Evolutionary conservation across 2,329 filamentous ascomycete genomes (phyloP).

Genomic region (Hypoxylon sp.): DNA sequence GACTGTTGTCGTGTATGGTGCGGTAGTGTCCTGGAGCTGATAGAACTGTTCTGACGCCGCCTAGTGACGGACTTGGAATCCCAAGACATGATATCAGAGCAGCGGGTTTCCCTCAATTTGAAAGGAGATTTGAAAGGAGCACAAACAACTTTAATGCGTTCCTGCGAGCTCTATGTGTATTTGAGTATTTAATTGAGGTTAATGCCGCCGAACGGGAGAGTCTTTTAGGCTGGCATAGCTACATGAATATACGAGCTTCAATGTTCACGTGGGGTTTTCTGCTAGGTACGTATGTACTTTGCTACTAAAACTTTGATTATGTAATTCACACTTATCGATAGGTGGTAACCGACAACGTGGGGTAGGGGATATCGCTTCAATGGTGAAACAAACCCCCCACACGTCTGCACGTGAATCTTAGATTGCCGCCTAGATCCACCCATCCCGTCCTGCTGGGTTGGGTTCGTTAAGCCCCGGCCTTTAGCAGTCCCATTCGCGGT

Average conservation of each 20-base stretch:
- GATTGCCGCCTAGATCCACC: slow-evolving; percentile 13
- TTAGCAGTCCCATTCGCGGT: background rate
- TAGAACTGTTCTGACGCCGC: slow-evolving; percentile 64
- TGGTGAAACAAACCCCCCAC: background rate
- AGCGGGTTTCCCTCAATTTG: background rate
- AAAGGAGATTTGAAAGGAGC: no score
- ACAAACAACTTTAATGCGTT: background rate
- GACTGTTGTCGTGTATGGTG: slow-evolving; percentile 60
- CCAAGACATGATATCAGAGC: slow-evolving; percentile 56
- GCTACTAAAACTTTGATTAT: no score
- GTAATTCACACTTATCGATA: background rate
- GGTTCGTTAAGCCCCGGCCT: background rate
- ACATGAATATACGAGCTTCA: background rate
- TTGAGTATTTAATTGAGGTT: background rate
- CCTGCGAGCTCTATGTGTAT: background rate
- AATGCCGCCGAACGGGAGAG: background rate
- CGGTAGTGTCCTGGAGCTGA: slow-evolving; percentile 56
- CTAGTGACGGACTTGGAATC: slow-evolving; percentile 58
- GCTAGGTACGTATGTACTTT: no score
- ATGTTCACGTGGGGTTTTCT: background rate
- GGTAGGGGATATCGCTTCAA: background rate
- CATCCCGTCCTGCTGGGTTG: slow-evolving; percentile 22
- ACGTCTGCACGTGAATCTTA: background rate
- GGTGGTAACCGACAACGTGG: no score
- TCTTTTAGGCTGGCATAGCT: no score